Evolutionary conservation across 345 rosid genomes (phyloP), one percentile per base, ranked within the genome.

Genomic region (Pistacia atlantica): DNA sequence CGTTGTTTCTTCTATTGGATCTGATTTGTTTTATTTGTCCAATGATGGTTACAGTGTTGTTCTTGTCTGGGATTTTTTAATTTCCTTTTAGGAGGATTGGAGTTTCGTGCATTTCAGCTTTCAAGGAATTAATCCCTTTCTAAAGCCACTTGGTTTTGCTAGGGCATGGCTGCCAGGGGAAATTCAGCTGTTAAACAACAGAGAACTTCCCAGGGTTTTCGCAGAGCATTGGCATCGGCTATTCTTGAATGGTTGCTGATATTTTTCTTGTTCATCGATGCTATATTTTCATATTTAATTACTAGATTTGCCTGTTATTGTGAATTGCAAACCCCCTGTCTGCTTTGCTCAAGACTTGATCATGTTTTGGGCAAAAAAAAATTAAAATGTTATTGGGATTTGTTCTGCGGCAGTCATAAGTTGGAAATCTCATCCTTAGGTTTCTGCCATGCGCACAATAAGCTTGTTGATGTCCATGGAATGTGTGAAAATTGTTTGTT

Each of bases 301-400:
- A 84, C 92, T n/a, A 88, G 72, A 83, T 94, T 93, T 76, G 92
- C 98, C 31, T 78, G 66, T 63, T 77, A 75, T 74, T 90, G 87
- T 2, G 66, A 87, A 31, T 82, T 96, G 81, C 97, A 86, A 68
- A 75, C 87, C 13, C 98, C 97, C 0, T 96, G 99, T 65, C 75
- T 92, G 55, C 83, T 93, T 28, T 96, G 99, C 83, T 91, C 98
- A 18, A 88, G 92, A 69, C 97, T 96, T 33, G 99, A 96, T 85
- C 97, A 89, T 74, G 83, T 96, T 67, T 75, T 92, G 2, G 92
- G 93, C 60, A 83, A 74, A 20, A 79, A 80, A 77, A 82, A 82
- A 73, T 55, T 59, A 58, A 94, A 84, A 67, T 66, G 78, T 64
- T 88, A 89, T 35, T 82, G 90, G 94, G 97, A 96, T 73, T 81